Conservation (phyloP, 192 early-diverging fungal species). For the Dispira parvispora region DNA sequence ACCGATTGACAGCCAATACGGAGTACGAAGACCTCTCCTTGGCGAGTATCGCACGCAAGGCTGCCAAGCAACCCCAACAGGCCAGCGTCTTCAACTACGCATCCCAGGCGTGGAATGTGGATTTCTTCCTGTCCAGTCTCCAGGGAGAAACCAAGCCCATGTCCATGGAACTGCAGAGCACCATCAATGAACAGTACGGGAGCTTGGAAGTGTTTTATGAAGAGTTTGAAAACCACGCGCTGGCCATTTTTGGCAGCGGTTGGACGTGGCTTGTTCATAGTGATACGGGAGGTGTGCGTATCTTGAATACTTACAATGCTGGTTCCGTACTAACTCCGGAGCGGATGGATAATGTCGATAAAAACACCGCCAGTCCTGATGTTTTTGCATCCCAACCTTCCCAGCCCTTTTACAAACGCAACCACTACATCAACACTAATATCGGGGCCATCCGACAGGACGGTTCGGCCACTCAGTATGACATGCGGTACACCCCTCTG, state of each 20-base stretch:
- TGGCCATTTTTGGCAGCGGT: slow-evolving; percentile 28
- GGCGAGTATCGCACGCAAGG: slow-evolving; percentile 17
- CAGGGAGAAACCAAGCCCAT: slow-evolving; percentile 12
- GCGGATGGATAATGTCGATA: neutral
- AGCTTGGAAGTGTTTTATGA: slow-evolving; percentile 24
- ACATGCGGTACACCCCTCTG: slow-evolving; percentile 12
- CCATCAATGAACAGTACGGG: slow-evolving; percentile 19
- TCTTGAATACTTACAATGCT: slow-evolving; percentile 29
- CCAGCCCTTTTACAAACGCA: slow-evolving; percentile 2
- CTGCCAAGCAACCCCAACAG: slow-evolving; percentile 19
- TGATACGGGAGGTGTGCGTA: slow-evolving; percentile 18
- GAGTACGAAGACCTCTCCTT: slow-evolving; percentile 21
- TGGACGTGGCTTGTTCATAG: slow-evolving; percentile 32
- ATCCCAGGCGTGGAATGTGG: slow-evolving; percentile 33
- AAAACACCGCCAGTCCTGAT: too few relatives aligned
- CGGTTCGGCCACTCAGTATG: neutral
- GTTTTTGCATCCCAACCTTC: too few relatives aligned
- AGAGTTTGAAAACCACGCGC: slow-evolving; percentile 18
- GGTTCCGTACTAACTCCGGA: slow-evolving; percentile 10
- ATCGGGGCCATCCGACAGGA: slow-evolving; percentile 17
- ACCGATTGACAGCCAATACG: slow-evolving; percentile 18
- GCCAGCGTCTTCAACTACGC: slow-evolving; percentile 23
- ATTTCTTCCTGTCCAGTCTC: slow-evolving; percentile 26
- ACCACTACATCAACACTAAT: slow-evolving; percentile 9
- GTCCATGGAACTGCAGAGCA: slow-evolving; percentile 15